Evolutionary conservation across 176 grass and related monocot genomes (phyloP).

Genomic region (Triticum timopheevii): DNA sequence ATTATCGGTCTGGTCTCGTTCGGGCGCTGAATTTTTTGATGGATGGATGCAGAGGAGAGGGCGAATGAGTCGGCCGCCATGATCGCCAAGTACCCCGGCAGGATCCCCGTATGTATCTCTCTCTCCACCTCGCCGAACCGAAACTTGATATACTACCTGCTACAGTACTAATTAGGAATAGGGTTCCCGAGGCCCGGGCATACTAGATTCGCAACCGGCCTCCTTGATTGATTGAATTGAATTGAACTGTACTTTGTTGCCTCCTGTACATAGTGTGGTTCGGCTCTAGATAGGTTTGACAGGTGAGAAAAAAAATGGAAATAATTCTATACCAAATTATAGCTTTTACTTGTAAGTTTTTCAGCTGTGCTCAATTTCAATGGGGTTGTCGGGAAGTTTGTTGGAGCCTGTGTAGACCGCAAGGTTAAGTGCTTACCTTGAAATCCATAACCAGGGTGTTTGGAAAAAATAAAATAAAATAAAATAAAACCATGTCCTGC

Average conservation of each 20-base stretch:
- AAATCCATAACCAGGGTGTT: background rate
- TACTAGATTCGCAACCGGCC: background rate
- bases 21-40: background rate
- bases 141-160: background rate
- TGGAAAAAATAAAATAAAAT: no score
- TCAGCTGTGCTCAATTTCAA: background rate
- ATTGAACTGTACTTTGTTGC: background rate
- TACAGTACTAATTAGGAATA: background rate
- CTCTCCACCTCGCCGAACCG: background rate
- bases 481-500: no score
- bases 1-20: background rate
- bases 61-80: constrained; percentile 55
- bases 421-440: background rate
- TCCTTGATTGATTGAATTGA: background rate
- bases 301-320: background rate
- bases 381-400: background rate
- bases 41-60: constrained; percentile 52
- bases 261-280: background rate
- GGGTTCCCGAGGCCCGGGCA: background rate
- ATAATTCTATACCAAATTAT: background rate
- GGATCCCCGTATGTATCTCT: constrained; percentile 45
- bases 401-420: background rate
- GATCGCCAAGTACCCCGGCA: constrained; percentile 59
- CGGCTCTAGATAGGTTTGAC: background rate
- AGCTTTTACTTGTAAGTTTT: background rate